Evolutionary conservation across 768 basidiomycete genomes (phyloP).

Genomic region (Agrocybe pediades): DNA sequence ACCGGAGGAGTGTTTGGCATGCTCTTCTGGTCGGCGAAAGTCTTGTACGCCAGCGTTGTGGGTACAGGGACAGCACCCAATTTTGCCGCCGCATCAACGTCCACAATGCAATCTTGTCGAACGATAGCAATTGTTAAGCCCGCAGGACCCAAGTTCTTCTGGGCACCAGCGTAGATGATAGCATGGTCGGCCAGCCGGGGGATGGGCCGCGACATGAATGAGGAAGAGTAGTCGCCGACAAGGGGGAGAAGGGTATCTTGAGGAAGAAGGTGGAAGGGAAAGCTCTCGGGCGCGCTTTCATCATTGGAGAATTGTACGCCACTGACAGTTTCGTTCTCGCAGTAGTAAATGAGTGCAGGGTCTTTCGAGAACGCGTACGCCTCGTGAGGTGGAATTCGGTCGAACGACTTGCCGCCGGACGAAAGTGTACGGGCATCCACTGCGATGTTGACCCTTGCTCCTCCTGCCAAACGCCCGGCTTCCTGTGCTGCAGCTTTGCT

Average conservation of each 20-base stretch:
- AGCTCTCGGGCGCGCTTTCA: conserved; percentile 55
- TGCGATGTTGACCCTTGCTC: conserved; percentile 61
- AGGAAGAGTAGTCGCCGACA: conserved; percentile 94
- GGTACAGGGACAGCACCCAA: conserved; percentile 80
- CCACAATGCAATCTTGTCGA: conserved; percentile 91
- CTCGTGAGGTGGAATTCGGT: conserved; percentile 74
- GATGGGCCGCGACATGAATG: conserved; percentile 95
- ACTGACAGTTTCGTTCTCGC: conserved; percentile 98
- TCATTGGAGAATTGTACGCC: conserved; percentile 85
- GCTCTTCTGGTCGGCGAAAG: conserved; percentile 70
- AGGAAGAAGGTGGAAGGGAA: conserved; percentile 81
- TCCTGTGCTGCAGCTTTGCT: conserved; percentile 85
- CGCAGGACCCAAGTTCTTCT: conserved; percentile 97
- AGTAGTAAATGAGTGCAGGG: conserved; percentile 94
- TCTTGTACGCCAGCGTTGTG: conserved; percentile 79
- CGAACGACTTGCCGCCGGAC: conserved; percentile 68
- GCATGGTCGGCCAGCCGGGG: conserved; percentile 87
- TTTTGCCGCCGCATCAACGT: conserved; percentile 75
- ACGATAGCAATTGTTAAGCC: conserved; percentile 94
- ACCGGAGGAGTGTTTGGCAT: conserved; percentile 94
- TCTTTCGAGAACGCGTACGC: conserved; percentile 77
- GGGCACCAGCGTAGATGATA: conserved; percentile 93
- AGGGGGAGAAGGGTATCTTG: conserved; percentile 67
- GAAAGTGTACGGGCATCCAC: conserved; percentile 68
- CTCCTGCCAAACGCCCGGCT: conserved; percentile 68